Conservation (phyloP, 2,329 filamentous ascomycete genomes). For the Spiromastix sp. region DNA sequence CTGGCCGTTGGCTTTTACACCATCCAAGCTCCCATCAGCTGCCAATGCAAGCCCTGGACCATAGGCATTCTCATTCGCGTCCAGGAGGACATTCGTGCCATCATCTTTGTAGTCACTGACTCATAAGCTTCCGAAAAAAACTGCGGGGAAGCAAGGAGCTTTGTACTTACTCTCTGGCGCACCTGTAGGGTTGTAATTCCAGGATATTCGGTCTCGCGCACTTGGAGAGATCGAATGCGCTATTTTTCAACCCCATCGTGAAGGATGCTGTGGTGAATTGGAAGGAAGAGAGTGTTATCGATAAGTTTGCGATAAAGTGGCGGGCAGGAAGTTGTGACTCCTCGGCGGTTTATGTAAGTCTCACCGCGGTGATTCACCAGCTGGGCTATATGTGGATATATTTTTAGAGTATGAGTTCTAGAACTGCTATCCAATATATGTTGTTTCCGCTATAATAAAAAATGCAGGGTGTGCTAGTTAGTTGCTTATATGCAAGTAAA, state of each 20-base stretch:
- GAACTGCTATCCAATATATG: no score
- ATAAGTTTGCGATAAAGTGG: no score
- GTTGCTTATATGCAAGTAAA: no score
- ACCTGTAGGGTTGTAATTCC: conserved; percentile 66
- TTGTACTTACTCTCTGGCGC: conserved; percentile 61
- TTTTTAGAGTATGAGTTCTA: no score
- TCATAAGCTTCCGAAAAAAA: conserved; percentile 12
- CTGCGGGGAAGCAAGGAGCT: conserved; percentile 4
- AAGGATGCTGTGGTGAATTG: conserved; percentile 2
- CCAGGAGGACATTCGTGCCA: conserved; percentile 87
- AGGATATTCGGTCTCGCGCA: conserved; percentile 71
- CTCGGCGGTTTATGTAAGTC: no score
- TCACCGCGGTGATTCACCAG: no score
- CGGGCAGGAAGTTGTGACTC: no score
- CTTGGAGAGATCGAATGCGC: conserved; percentile 60
- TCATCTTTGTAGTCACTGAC: conserved; percentile 96
- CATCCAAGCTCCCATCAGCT: conserved; percentile 37
- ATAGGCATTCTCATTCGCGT: conserved; percentile 96
- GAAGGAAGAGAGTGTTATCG: no score
- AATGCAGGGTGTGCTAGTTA: no score
- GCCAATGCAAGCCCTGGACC: conserved; percentile 62
- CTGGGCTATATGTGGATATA: no score
- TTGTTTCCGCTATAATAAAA: no score
- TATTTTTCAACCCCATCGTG: conserved; percentile 29
- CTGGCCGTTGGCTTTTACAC: conserved; percentile 29